A percentile compares a stretch with the other conserved stretches of the same genome.
phyloP scores from a whole-genome alignment of 805 yeast species.

The Peterozyma toletana region DNA sequence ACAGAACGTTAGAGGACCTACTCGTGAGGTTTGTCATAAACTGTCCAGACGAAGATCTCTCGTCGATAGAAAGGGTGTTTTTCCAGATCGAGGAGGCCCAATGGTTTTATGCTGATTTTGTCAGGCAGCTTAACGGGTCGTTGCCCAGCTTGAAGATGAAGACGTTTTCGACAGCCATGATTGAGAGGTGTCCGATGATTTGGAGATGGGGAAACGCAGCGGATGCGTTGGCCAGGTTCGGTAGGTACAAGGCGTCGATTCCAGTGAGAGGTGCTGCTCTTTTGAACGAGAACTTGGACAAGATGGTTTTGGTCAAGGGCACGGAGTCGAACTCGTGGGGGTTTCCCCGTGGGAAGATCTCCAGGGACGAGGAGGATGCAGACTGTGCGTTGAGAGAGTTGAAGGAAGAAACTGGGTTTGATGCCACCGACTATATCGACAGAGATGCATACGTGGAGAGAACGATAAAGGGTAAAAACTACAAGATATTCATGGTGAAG shows the following conservation, averaged over 20 bases:
- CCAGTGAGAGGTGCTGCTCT: constrained; percentile 97
- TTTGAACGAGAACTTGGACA: constrained; percentile 61
- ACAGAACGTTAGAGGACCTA: constrained; percentile 75
- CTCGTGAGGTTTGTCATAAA: constrained; percentile 86
- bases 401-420: constrained; percentile 89
- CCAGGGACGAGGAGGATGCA: constrained; percentile 83
- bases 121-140: constrained; percentile 61
- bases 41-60: constrained; percentile 85
- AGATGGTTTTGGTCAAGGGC: constrained; percentile 77
- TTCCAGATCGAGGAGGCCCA: constrained; percentile 98
- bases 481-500: constrained; percentile 69
- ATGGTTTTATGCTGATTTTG: constrained; percentile 91
- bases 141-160: constrained; percentile 77
- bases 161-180: constrained; percentile 59
- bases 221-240: constrained; percentile 71
- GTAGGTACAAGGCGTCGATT: constrained; percentile 77
- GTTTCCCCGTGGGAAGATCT: constrained; percentile 94
- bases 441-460: constrained; percentile 75
- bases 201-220: constrained; percentile 85
- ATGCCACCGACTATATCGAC: constrained; percentile 59
- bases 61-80: constrained; percentile 73
- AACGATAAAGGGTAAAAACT: constrained; percentile 75
- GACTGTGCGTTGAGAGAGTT: constrained; percentile 91
- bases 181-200: constrained; percentile 64
- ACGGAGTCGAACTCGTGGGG: constrained; percentile 81